Base-by-base conservation (phyloP, 2,329 filamentous ascomycete genomes). In the Colletotrichum liriopes region DNA sequence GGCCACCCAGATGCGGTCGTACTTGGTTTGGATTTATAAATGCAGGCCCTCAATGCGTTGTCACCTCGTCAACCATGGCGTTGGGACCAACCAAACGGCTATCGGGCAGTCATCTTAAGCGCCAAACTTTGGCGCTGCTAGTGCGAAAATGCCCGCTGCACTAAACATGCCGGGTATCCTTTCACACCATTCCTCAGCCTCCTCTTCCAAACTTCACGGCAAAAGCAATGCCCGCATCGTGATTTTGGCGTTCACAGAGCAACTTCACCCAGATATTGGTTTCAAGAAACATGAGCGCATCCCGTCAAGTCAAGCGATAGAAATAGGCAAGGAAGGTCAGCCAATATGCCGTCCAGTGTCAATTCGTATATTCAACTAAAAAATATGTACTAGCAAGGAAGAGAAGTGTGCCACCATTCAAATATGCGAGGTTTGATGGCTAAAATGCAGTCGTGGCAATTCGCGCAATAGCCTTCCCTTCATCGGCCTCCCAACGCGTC, bases 111-210 rank as follows among this genome's bases (percentile, higher is more conserved):
- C 35, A 51, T 29, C 5, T 5, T 35, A 8, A 37, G 20, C 52
- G 29, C 29, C 29, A 35, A 35, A 35, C 5, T 39, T n/a, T 20
- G 32, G 35, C 11, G 51, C 52, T 18, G 7, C 2, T 16, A 2
- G 14, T 2, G 2, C 54, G 74, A 71, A 70, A 6, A 74, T 76
- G 75, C 73, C 5, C 63, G 23, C 75, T 0, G 75, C 75, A 0
- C 35, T 76, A 18, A 73, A 29, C 49, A 8, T 12, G 3, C 65
- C 75, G 7, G 75, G 68, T 8, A 67, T 74, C 12, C 69, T 37
- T 37, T 37, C 35, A 37, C 2, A 5, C 11, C 35, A 37, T 37
- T 8, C 35, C 11, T 37, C 35, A 9, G 35, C 35, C 35, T 8
- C 8, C 35, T 37, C 35, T 9, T 1, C 2, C 8, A 8, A 8